phyloP scores from a whole-genome alignment of 1,139 yeast genomes.

The Protomyces lactucae-debilis region DNA sequence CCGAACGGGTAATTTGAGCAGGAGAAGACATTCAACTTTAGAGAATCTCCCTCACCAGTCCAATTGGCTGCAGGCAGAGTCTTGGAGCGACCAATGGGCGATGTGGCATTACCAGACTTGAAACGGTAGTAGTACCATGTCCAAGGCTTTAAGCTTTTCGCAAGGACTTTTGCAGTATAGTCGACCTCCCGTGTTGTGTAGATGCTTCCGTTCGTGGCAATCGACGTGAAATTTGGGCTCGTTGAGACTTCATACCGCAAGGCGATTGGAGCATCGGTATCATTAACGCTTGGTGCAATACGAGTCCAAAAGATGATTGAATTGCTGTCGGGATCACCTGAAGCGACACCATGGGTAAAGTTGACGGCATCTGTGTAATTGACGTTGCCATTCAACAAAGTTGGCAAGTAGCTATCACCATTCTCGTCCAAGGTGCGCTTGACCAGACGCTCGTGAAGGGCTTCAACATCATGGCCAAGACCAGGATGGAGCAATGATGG shows the following conservation, averaged over 20 bases:
- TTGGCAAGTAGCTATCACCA: neutral
- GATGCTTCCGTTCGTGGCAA: neutral
- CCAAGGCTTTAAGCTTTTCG: neutral
- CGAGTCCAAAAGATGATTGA: conserved; percentile 9
- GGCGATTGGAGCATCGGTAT: neutral
- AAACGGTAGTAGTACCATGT: conserved; percentile 10
- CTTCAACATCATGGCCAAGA: neutral
- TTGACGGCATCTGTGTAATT: neutral
- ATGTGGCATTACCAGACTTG: neutral
- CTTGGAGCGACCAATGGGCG: conserved; percentile 5
- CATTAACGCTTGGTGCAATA: neutral
- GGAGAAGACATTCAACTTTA: conserved; percentile 1
- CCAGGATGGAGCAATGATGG: neutral
- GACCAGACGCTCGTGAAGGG: neutral
- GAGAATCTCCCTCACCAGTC: neutral
- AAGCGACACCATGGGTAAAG: neutral
- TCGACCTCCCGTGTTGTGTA: conserved; percentile 9
- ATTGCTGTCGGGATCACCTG: neutral
- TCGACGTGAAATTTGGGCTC: neutral
- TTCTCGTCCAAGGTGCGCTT: neutral
- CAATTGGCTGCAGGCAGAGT: neutral
- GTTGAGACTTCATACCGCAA: neutral
- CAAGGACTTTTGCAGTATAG: conserved; percentile 10
- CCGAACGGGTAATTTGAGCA: conserved; percentile 13
- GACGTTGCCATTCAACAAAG: neutral